Evolutionary conservation across 192 early-diverging fungal species (phyloP).

Genomic region (Podila clonocystis): DNA sequence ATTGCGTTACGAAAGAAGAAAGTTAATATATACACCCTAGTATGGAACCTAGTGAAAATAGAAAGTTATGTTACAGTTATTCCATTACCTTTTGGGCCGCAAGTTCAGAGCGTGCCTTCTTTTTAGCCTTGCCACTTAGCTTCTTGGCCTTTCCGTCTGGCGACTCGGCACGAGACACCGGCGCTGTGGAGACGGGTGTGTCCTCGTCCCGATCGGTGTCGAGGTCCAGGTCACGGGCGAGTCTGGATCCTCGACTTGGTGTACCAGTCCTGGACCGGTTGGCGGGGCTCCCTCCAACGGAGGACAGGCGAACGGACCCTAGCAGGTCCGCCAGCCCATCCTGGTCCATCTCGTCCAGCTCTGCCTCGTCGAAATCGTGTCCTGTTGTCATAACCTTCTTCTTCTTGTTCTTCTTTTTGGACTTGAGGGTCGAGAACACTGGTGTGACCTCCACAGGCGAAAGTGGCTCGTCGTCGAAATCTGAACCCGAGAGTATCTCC

Average conservation of each 20-base stretch:
- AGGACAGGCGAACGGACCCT: slow-evolving; percentile 32
- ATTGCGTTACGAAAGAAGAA: background rate
- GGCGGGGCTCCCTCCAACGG: slow-evolving; percentile 34
- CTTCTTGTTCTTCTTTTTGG: slow-evolving; percentile 62
- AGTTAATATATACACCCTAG: background rate
- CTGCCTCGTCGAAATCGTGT: slow-evolving; percentile 23
- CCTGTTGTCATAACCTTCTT: slow-evolving; percentile 53
- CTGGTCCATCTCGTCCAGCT: slow-evolving; percentile 37
- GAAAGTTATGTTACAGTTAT: background rate
- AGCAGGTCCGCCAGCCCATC: slow-evolving; percentile 39
- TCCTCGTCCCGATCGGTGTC: slow-evolving; percentile 43
- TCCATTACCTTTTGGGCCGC: slow-evolving; percentile 55
- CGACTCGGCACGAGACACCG: slow-evolving; percentile 52
- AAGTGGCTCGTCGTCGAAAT: slow-evolving; percentile 59
- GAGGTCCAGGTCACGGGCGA: background rate
- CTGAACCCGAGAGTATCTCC: slow-evolving; percentile 2
- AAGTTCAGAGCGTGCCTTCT: slow-evolving; percentile 32
- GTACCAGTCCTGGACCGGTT: slow-evolving; percentile 29
- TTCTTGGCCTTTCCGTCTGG: slow-evolving; percentile 48
- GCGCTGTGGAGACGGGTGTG: slow-evolving; percentile 56
- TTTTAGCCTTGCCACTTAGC: slow-evolving; percentile 48
- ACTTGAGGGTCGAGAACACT: slow-evolving; percentile 23
- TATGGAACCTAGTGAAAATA: background rate
- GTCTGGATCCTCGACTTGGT: slow-evolving; percentile 20
- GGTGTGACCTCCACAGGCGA: slow-evolving; percentile 19